phyloP scores from a whole-genome alignment of 1,284 basidiomycete genomes.

The Moniliophthora roreri region DNA sequence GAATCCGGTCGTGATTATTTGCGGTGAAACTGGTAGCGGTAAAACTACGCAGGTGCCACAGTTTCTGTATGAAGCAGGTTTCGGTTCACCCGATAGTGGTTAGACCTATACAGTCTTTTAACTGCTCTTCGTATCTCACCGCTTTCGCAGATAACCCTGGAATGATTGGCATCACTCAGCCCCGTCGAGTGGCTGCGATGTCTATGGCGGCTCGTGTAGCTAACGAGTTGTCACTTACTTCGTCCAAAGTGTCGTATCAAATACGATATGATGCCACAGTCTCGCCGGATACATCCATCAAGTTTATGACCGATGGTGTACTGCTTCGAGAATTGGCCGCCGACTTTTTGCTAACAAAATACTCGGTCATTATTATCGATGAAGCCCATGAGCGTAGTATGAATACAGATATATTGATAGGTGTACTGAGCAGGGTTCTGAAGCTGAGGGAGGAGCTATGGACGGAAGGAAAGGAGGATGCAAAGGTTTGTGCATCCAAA shows the following conservation, averaged over 20 bases:
- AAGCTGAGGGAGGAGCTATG: constrained; percentile 88
- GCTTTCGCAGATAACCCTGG: constrained; percentile 82
- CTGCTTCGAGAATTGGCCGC: constrained; percentile 89
- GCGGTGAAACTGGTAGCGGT: constrained; percentile 97
- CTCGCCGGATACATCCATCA: constrained; percentile 87
- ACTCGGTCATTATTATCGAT: constrained; percentile 94
- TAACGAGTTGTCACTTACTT: constrained; percentile 81
- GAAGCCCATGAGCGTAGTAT: constrained; percentile 98
- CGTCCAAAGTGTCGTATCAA: constrained; percentile 89
- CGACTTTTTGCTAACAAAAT: constrained; percentile 89
- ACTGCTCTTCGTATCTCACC: constrained; percentile 8
- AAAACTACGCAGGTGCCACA: constrained; percentile 99
- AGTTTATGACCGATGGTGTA: constrained; percentile 99
- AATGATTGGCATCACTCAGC: constrained; percentile 98
- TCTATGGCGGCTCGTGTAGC: constrained; percentile 94
- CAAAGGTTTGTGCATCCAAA: constrained; percentile 48
- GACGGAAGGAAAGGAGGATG: constrained; percentile 67
- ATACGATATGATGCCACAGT: constrained; percentile 97
- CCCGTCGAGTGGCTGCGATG: constrained; percentile 95
- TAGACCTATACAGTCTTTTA: constrained; percentile 22
- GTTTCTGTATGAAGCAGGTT: constrained; percentile 96
- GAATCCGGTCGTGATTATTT: constrained; percentile 88
- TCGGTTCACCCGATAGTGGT: constrained; percentile 83
- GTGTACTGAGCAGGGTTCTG: constrained; percentile 91
- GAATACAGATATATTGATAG: constrained; percentile 98